A percentile compares a stretch with the other conserved stretches of the same genome.
Conservation (phyloP, 1,284 basidiomycete genomes). For the Binderoboletus segoi region DNA sequence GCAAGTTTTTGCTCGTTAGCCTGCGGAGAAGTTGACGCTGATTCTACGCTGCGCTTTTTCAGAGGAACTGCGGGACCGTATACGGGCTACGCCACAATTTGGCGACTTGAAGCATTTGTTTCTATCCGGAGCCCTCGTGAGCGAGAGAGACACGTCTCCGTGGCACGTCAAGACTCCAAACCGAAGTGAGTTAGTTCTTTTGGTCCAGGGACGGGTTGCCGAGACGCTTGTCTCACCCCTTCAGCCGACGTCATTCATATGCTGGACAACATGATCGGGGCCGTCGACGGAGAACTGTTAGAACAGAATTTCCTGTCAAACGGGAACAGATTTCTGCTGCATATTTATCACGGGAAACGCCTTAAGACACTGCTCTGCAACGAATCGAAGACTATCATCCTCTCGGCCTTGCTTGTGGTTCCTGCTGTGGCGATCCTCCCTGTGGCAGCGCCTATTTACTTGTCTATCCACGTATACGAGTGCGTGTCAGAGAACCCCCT, state of each 20-base stretch:
- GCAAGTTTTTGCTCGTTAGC: neutral
- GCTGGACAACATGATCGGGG: slow-evolving; percentile 30
- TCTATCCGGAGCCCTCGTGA: slow-evolving; percentile 8
- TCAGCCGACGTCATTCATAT: slow-evolving; percentile 23
- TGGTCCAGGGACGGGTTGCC: too few species aligned
- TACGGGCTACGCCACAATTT: neutral
- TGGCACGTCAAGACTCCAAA: slow-evolving; percentile 11
- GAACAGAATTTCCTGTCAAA: slow-evolving; percentile 25
- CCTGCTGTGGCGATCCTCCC: slow-evolving; percentile 17
- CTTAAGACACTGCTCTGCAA: slow-evolving; percentile 9
- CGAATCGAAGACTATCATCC: slow-evolving; percentile 4
- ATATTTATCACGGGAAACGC: slow-evolving; percentile 21
- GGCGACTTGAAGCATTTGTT: slow-evolving; percentile 6
- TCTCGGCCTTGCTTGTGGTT: slow-evolving; percentile 21
- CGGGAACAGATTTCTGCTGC: slow-evolving; percentile 18
- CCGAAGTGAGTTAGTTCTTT: neutral
- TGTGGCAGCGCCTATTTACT: slow-evolving; percentile 8
- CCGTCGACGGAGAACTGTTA: slow-evolving; percentile 23
- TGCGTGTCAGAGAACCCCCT: slow-evolving; percentile 13
- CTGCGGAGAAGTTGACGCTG: neutral
- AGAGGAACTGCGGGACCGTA: slow-evolving; percentile 2
- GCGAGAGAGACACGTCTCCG: slow-evolving; percentile 2
- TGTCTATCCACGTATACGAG: slow-evolving; percentile 12
- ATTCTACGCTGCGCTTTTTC: neutral
- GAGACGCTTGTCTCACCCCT: neutral